Base-by-base conservation (phyloP, 306 rosid genomes). In the Quercus robur region DNA sequence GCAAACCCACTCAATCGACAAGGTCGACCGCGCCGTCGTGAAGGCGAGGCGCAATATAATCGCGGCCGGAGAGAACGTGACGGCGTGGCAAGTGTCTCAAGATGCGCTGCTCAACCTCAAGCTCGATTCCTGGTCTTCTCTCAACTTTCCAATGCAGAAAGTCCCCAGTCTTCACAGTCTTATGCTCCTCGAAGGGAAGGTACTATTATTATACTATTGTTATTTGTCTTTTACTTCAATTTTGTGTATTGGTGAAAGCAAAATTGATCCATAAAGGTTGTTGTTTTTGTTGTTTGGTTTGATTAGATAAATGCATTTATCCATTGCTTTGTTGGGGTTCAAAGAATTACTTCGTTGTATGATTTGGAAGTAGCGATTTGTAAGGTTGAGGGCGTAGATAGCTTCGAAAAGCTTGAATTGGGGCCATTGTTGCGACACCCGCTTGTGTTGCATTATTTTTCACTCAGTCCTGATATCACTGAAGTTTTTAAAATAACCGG, bases 241-340 rank as follows among this genome's bases (percentile, higher is more conserved):
- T 20, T 74, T 63, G 1, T 23, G 30, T 25, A 46, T n/a, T 13
- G 46, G 46, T 41, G 0, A 7, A 38, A 38, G 2, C 5, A 12
- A 49, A 49, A 12, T 49, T 49, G 14, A 33, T 67, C 20, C 44
- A 19, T 67, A 23, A 73, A 31, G 35, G 35, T 10, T 3, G 77
- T 69, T 44, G 54, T 46, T 11, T 46, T 46, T 46, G 54, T 79
- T 72, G 71, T 35, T 79, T 86, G 84, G 46, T 83, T 61, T 71
- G 44, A 82, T 74, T 76, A 94, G 97, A 90, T 94, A 83, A 89
- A 93, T 94, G 89, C 97, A 64, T 93, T 87, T 89, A 78, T 95
- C 80, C 95, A 93, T 82, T 94, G 99, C 85, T 94, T 93, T 88
- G 94, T 93, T 79, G 97, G 87, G 70, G 97, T 88, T 69, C 88